These are phyloP conservation scores for Hydnum rufescens DNA, from an alignment of 768 basidiomycete species.

Conservation along the genomic window DNA sequence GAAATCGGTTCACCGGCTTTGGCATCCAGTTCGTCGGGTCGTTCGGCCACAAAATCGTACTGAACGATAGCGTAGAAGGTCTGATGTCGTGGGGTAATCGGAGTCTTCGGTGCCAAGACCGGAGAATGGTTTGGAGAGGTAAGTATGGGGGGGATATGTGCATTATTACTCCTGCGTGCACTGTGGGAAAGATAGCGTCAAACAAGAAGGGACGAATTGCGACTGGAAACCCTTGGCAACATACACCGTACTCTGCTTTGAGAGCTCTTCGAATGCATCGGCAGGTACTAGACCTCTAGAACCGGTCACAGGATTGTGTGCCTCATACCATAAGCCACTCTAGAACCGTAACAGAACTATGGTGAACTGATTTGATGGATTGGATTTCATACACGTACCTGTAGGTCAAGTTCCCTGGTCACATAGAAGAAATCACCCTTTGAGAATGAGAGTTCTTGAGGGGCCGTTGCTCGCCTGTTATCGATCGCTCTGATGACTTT, in stretches of 20 bases:
- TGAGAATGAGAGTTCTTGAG: constrained; percentile 73
- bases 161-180: too few species aligned
- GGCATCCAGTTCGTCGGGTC: constrained; percentile 89
- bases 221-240: too few species aligned
- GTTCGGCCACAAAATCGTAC: constrained; percentile 90
- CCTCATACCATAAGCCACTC: constrained; percentile 57
- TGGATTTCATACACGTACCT: constrained; percentile 10
- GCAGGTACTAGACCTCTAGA: constrained; percentile 83
- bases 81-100: constrained; percentile 24
- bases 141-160: too few species aligned
- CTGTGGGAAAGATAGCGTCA: too few species aligned
- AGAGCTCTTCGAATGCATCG: constrained; percentile 45
- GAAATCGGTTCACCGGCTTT: constrained; percentile 86
- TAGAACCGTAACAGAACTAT: background rate
- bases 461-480: constrained; percentile 42
- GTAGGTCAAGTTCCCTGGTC: constrained; percentile 52
- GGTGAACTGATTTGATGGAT: constrained; percentile 10
- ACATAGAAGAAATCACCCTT: constrained; percentile 99
- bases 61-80: constrained; percentile 89
- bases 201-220: too few species aligned
- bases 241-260: background rate
- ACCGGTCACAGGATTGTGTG: constrained; percentile 81
- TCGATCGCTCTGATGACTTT: constrained; percentile 82
- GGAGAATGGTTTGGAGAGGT: too few species aligned
- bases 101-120: constrained; percentile 8